These are phyloP conservation scores for Pyricularia sp. DNA, from an alignment of 2,329 filamentous ascomycete genomes.

Conservation along the genomic window DNA sequence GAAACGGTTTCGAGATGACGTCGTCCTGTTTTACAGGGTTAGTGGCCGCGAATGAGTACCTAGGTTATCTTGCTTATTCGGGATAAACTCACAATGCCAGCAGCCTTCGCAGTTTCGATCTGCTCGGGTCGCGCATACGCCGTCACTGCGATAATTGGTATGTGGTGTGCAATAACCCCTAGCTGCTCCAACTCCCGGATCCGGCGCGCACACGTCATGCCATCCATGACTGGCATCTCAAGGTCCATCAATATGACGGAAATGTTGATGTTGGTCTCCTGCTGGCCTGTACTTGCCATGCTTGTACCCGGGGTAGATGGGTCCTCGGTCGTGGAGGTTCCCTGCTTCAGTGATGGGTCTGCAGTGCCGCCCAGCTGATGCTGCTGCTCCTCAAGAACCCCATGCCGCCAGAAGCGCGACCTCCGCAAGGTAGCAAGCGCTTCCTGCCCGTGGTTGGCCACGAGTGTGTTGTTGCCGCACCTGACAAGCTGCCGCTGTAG, in stretches of 20 bases:
- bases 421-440: constrained; percentile 37
- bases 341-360: background rate
- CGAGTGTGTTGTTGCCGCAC: constrained; percentile 38
- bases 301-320: background rate
- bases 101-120: constrained; percentile 37
- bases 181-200: constrained; percentile 53
- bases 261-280: constrained; percentile 27
- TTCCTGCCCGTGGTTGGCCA: constrained; percentile 48
- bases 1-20: constrained; percentile 63
- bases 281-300: background rate
- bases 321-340: background rate
- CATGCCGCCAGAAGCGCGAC: constrained; percentile 14
- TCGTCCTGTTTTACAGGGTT: constrained; percentile 31
- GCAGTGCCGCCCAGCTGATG: background rate
- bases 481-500: constrained; percentile 39
- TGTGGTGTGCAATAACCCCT: constrained; percentile 31
- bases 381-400: background rate
- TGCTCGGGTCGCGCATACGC: constrained; percentile 60
- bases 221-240: constrained; percentile 69
- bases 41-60: background rate
- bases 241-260: constrained; percentile 66
- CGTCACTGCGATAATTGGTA: constrained; percentile 58
- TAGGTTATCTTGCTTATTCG: no score
- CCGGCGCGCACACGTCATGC: constrained; percentile 52
- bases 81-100: constrained; percentile 27